Evolutionary conservation across 2,329 filamentous ascomycete species (phyloP).

Genomic region (Hortaea werneckii): DNA sequence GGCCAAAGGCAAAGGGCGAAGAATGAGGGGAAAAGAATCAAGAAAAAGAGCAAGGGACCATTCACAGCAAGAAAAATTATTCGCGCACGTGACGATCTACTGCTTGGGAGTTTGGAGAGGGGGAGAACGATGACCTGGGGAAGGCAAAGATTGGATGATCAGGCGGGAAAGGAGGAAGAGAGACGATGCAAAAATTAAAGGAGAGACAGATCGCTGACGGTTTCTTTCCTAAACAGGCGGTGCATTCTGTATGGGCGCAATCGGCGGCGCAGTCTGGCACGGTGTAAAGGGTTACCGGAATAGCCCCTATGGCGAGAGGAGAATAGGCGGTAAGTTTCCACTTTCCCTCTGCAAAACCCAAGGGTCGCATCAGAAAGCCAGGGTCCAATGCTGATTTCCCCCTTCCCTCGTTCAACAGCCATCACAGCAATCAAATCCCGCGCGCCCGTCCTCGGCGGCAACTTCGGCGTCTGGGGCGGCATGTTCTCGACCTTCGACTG

Average conservation of each 20-base stretch:
- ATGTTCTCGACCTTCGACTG: constrained; percentile 95
- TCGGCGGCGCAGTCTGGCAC: constrained; percentile 68
- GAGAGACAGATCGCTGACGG: no score
- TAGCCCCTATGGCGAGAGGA: constrained; percentile 70
- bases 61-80: no score
- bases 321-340: constrained; percentile 58
- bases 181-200: no score
- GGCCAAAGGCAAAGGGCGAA: no score
- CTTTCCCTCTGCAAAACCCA: background rate
- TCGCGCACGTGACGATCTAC: no score
- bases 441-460: constrained; percentile 89
- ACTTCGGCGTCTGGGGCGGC: constrained; percentile 97
- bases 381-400: background rate
- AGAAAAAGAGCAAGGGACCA: no score
- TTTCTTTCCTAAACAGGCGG: constrained; percentile 34
- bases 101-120: no score
- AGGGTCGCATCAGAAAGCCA: background rate
- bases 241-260: constrained; percentile 83
- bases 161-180: no score
- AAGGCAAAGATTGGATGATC: no score
- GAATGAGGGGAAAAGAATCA: no score
- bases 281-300: constrained; percentile 64
- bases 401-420: constrained; percentile 29
- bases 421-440: constrained; percentile 96
- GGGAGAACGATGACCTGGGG: no score